Percentiles rank a stretch among this genome's conserved stretches.
These are phyloP conservation scores for Babesia sp. DNA, from an alignment of 169 alveolate genomes.

Conservation along the genomic window DNA sequence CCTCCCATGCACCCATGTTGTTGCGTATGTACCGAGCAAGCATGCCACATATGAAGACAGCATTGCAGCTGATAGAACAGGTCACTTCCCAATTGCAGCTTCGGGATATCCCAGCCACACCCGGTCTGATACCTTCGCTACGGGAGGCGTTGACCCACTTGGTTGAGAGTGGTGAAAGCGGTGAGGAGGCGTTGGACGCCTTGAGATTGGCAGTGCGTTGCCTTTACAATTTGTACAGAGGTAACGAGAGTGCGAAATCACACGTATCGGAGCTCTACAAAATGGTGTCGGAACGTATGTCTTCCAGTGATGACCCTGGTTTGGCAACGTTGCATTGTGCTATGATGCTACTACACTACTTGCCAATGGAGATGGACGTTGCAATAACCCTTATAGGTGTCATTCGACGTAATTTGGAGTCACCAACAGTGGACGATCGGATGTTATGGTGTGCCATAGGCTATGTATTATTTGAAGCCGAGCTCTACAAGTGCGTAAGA, in stretches of 20 bases:
- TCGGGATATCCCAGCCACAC: neutral
- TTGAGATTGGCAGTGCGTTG: slow-evolving; percentile 1
- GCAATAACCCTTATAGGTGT: neutral
- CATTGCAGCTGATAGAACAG: slow-evolving; percentile 10
- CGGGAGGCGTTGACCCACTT: neutral
- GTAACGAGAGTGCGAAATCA: neutral
- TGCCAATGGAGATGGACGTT: slow-evolving; percentile 27
- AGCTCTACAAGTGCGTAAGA: slow-evolving; percentile 14
- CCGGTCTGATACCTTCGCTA: neutral
- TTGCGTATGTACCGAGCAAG: slow-evolving; percentile 20
- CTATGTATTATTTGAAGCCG: slow-evolving; percentile 34
- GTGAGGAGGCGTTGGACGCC: neutral
- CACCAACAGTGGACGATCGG: neutral
- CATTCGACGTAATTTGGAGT: neutral
- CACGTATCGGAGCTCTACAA: neutral
- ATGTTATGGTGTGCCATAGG: slow-evolving; percentile 25
- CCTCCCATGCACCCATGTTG: neutral
- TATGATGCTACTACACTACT: slow-evolving; percentile 16
- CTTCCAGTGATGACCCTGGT: neutral
- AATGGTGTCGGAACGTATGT: neutral
- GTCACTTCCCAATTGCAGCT: neutral
- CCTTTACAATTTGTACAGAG: slow-evolving; percentile 7
- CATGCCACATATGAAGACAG: neutral
- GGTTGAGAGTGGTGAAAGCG: neutral
- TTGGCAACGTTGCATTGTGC: neutral